Base-by-base conservation (phyloP, 2,329 filamentous ascomycete genomes). In the Diaporthe vexans region DNA sequence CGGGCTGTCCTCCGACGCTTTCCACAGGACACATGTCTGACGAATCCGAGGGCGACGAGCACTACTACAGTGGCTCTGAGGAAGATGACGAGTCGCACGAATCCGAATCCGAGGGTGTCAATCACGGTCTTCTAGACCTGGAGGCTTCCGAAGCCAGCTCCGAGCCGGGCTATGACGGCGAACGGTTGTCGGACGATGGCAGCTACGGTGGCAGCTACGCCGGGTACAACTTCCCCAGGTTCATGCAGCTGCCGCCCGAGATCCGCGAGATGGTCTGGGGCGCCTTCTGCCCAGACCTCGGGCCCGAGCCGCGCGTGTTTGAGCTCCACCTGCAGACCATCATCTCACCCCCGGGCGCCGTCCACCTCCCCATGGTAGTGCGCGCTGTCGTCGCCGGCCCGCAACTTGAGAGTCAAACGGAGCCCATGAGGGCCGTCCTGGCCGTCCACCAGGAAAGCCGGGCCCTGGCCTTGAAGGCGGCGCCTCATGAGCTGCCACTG, bases 391-490 rank as follows among this genome's bases (percentile, higher is more conserved):
- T 76, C 71, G 4, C 78, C 21, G 72, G 54, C 8, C n/a, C 72
- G 11, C 61, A 61, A 1, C 40, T 84, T 0, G 73, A 76, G 0
- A 76, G 80, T 5, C 79, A 81, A n/a, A 85, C 82, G 0, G 74
- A 72, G 26, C 65, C 76, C 2, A 70, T 81, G 1, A 81, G 83
- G 10, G 73, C 76, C 5, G 75, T 85, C 19, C 76, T 84, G 43
- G 80, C 83, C 1, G 79, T 82, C 11, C 79, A 84, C 51, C 76
- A 78, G 10, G 83, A 85, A 75, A 83, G 82, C n/a, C 84, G 84
- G 35, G 76, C 73, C 19, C 72, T 84, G 4, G 84, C 79, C 6
- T 74, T 80, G 52, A 78, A 76, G 10, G 76, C 73, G 3, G 82
- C 81, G 13, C 84, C 84, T 0, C 76, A 86, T 29, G 65, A 46